Evolutionary conservation across 345 rosid species (phyloP).

Genomic region (Moringa oleifera): DNA sequence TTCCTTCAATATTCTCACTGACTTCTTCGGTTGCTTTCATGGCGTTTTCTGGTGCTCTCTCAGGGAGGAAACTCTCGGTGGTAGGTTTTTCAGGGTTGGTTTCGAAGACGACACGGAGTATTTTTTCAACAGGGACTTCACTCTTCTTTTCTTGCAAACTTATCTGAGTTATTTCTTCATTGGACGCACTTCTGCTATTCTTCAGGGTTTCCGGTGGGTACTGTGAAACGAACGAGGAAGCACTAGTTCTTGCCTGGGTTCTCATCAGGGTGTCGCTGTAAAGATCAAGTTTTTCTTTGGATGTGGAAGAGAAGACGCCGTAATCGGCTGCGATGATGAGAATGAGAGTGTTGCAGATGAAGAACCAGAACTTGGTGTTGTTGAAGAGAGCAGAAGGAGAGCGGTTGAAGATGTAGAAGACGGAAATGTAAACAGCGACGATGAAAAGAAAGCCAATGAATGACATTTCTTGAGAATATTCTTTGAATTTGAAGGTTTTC

Average conservation of each 20-base stretch:
- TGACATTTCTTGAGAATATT: conserved; percentile 26
- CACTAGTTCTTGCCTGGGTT: conserved; percentile 12
- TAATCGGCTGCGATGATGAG: conserved; percentile 60
- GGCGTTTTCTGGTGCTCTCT: neutral
- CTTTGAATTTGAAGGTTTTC: conserved; percentile 15
- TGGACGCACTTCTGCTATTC: too few species aligned
- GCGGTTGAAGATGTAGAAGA: conserved; percentile 44
- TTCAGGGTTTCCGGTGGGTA: neutral
- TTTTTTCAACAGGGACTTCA: conserved; percentile 2
- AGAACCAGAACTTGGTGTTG: conserved; percentile 53
- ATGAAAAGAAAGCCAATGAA: conserved; percentile 30
- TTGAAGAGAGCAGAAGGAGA: conserved; percentile 47
- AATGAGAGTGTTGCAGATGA: conserved; percentile 60
- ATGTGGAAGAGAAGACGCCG: conserved; percentile 45
- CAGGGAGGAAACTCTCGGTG: neutral
- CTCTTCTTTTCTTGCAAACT: too few species aligned
- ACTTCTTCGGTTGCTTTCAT: neutral
- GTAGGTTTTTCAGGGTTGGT: conserved; percentile 6
- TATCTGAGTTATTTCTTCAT: too few species aligned
- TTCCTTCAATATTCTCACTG: neutral
- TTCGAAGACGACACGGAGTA: neutral
- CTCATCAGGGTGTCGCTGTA: conserved; percentile 27
- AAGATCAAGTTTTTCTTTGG: conserved; percentile 24
- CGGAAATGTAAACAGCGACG: conserved; percentile 36
- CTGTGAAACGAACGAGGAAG: conserved; percentile 7